phyloP scores from a whole-genome alignment of 1,284 basidiomycete genomes.

The Calocybe gambosa region DNA sequence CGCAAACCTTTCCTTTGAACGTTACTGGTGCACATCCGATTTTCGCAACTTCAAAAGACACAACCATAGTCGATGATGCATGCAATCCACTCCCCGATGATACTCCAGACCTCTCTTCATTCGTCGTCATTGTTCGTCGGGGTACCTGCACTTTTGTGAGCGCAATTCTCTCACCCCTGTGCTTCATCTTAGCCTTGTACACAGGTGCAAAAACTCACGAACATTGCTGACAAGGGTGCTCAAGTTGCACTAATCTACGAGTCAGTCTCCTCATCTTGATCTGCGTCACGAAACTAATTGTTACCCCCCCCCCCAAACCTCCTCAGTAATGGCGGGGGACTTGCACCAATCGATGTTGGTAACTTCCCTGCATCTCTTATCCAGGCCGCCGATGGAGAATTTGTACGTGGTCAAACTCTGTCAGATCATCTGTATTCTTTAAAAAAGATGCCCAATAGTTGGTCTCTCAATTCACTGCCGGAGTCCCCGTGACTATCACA shows the following conservation, averaged over 20 bases:
- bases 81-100: conserved; percentile 19
- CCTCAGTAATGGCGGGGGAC: conserved; percentile 39
- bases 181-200: neutral
- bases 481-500: conserved; percentile 33
- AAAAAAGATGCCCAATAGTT: conserved; percentile 20
- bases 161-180: neutral
- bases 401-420: conserved; percentile 20
- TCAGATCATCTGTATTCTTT: neutral
- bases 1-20: conserved; percentile 30
- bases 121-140: conserved; percentile 44
- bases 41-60: conserved; percentile 37
- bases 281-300: neutral
- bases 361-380: conserved; percentile 39
- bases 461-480: conserved; percentile 33
- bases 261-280: conserved; percentile 25
- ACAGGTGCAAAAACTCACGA: conserved; percentile 38
- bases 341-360: conserved; percentile 33
- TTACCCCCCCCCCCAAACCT: neutral
- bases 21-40: conserved; percentile 32
- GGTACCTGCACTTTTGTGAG: conserved; percentile 46
- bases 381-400: conserved; percentile 27
- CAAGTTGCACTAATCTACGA: conserved; percentile 48
- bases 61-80: conserved; percentile 41
- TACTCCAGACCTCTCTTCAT: conserved; percentile 46
- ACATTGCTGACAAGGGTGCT: conserved; percentile 45